These are phyloP conservation scores for Calocybe indica DNA, from an alignment of 768 basidiomycete species.

Conservation along the genomic window DNA sequence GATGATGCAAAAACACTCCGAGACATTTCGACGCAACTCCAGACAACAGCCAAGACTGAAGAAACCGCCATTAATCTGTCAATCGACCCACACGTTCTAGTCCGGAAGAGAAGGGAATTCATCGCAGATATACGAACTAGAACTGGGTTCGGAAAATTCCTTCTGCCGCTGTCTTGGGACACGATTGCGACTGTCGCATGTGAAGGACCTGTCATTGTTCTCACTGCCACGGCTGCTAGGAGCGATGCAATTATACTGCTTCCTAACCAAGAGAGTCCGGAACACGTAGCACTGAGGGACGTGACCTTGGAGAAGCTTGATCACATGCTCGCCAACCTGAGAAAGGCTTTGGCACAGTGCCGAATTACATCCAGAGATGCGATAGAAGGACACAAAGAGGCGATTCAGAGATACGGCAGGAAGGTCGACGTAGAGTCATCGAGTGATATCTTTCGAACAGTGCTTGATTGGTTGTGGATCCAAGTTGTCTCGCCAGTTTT, in stretches of 20 bases:
- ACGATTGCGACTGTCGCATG: slow-evolving; percentile 5
- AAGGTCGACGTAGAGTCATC: too few species aligned
- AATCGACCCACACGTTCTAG: background rate
- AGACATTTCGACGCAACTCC: slow-evolving; percentile 3
- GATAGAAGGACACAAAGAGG: too few species aligned
- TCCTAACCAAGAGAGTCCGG: too few species aligned
- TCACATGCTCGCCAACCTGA: too few species aligned
- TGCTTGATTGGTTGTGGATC: too few species aligned
- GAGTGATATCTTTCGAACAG: too few species aligned
- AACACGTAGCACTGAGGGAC: too few species aligned
- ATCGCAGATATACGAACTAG: slow-evolving; percentile 7
- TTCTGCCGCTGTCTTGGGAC: slow-evolving; percentile 4
- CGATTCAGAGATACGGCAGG: too few species aligned
- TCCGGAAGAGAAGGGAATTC: slow-evolving; percentile 2
- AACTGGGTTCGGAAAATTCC: slow-evolving; percentile 8
- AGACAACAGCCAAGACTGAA: background rate
- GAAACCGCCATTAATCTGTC: background rate
- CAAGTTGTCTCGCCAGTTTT: too few species aligned
- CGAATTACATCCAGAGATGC: too few species aligned
- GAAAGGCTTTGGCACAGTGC: too few species aligned
- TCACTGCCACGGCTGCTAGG: slow-evolving; percentile 4
- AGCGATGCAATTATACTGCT: slow-evolving; percentile 11
- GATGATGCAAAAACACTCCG: background rate
- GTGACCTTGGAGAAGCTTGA: too few species aligned
- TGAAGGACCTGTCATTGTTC: slow-evolving; percentile 12